Evolutionary conservation across 2,329 filamentous ascomycete species (phyloP).

Genomic region (Blastomyces percursus): DNA sequence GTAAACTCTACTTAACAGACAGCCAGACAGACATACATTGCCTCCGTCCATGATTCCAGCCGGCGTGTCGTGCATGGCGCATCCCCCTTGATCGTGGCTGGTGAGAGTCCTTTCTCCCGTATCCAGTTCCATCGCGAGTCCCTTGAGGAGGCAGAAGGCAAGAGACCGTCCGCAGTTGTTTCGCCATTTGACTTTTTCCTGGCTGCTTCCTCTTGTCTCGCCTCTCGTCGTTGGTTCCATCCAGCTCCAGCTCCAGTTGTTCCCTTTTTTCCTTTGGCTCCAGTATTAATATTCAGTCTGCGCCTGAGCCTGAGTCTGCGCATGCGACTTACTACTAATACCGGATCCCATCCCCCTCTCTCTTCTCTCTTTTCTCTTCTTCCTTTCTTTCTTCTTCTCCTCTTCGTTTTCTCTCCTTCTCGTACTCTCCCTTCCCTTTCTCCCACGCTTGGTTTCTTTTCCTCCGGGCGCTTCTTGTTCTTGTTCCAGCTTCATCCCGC

Average conservation of each 20-base stretch:
- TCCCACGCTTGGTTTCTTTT: too few relatives aligned
- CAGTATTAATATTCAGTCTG: too few relatives aligned
- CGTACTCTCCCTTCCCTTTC: background rate
- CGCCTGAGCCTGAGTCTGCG: too few relatives aligned
- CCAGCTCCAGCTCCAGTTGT: background rate
- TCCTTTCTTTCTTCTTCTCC: background rate
- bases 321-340: conserved; percentile 1
- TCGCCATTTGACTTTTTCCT: too few relatives aligned
- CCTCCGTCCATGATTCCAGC: background rate
- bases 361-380: conserved; percentile 8
- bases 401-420: background rate
- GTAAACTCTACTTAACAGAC: too few relatives aligned
- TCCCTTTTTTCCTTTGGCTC: background rate
- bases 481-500: background rate
- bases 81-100: background rate
- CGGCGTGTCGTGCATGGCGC: background rate
- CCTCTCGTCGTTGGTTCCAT: too few relatives aligned
- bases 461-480: background rate
- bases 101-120: background rate
- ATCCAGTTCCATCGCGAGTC: too few relatives aligned
- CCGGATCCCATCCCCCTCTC: conserved; percentile 7
- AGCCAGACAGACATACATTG: too few relatives aligned
- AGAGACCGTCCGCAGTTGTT: too few relatives aligned
- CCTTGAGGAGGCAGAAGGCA: too few relatives aligned
- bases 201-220: too few relatives aligned